Conservation (phyloP, 176 grass and related monocot species). For the Carex littledalei region DNA sequence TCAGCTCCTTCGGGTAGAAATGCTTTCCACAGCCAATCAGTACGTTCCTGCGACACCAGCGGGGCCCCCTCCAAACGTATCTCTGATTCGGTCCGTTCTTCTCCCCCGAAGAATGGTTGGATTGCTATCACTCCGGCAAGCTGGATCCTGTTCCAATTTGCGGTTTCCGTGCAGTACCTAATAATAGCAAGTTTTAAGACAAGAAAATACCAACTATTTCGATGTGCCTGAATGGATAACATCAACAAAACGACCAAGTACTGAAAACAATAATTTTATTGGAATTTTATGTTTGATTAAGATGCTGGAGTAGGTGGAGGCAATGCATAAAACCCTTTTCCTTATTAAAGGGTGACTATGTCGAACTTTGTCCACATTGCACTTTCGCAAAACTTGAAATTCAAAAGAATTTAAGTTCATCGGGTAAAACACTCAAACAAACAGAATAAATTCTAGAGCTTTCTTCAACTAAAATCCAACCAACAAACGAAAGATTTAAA, state of each 20-base stretch:
- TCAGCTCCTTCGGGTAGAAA: constrained; percentile 63
- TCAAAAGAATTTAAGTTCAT: background rate
- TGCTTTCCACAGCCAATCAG: constrained; percentile 84
- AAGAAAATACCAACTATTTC: background rate
- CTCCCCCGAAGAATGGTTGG: constrained; percentile 85
- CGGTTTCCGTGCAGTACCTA: constrained; percentile 22
- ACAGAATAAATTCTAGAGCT: background rate
- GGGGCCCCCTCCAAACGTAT: constrained; percentile 45
- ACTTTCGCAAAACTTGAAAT: background rate
- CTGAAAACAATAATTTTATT: background rate
- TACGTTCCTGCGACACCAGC: constrained; percentile 39
- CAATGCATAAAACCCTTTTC: background rate
- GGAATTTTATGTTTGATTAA: background rate
- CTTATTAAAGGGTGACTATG: background rate
- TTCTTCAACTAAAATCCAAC: background rate
- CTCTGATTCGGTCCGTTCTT: constrained; percentile 62
- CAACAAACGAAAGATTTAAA: background rate
- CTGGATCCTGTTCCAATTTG: constrained; percentile 25
- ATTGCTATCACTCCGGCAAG: constrained; percentile 47
- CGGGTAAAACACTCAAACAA: background rate
- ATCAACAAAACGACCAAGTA: background rate
- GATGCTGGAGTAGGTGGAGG: background rate
- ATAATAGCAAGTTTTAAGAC: background rate
- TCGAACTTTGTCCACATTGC: background rate
- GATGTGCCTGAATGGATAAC: background rate